phyloP scores from a whole-genome alignment of 108 stramenopile species.

The Skeletonema costatum region DNA sequence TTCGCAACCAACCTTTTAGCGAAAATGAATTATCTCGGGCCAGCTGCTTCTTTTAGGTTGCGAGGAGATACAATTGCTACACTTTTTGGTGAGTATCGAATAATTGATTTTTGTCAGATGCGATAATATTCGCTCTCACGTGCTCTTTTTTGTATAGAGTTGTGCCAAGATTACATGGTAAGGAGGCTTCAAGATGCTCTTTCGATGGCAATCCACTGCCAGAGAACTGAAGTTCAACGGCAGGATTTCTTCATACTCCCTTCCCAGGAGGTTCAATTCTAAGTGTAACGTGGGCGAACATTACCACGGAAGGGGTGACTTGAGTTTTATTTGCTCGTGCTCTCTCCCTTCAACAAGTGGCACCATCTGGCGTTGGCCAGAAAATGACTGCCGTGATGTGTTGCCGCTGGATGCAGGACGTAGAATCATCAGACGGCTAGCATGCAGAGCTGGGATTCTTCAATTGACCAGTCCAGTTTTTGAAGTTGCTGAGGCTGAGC shows the following conservation, averaged over 20 bases:
- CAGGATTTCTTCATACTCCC: neutral
- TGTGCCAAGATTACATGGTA: neutral
- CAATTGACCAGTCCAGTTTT: neutral
- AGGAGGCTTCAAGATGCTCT: neutral
- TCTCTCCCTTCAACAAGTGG: neutral
- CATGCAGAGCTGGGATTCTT: slow-evolving; percentile 6
- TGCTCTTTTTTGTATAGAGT: neutral
- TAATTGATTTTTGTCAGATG: too few relatives aligned
- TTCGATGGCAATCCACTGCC: neutral
- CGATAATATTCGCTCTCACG: too few relatives aligned
- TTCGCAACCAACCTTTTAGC: neutral
- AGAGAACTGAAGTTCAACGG: neutral
- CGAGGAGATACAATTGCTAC: neutral
- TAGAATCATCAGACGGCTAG: slow-evolving; percentile 4
- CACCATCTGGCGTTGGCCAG: slow-evolving; percentile 6
- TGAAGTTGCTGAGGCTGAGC: neutral
- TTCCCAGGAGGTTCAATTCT: neutral
- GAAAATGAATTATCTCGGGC: neutral
- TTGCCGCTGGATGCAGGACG: neutral
- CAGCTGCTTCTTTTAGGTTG: neutral
- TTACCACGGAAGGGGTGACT: neutral
- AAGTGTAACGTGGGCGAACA: neutral
- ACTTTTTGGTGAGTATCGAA: neutral
- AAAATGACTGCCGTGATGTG: slow-evolving; percentile 5
- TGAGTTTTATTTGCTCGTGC: neutral